These are phyloP conservation scores for Pezicula radicicola DNA, from an alignment of 2,329 filamentous ascomycete species.

Conservation along the genomic window DNA sequence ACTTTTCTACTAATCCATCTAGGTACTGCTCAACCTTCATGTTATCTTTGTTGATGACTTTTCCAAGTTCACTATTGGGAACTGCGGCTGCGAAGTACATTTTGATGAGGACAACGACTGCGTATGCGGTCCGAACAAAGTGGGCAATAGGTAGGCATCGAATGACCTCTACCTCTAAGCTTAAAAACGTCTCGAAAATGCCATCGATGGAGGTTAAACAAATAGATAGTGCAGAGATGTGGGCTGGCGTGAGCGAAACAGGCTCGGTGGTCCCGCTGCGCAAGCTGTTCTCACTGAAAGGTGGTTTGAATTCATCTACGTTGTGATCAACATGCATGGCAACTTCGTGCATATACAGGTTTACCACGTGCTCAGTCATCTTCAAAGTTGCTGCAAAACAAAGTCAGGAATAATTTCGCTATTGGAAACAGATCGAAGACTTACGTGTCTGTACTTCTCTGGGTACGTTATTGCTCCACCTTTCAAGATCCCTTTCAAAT, in stretches of 20 bases:
- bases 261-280: slow-evolving; percentile 10
- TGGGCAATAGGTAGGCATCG: slow-evolving; percentile 46
- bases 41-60: slow-evolving; percentile 64
- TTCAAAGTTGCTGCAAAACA: slow-evolving; percentile 38
- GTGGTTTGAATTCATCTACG: slow-evolving; percentile 45
- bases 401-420: slow-evolving; percentile 2
- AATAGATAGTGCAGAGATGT: slow-evolving; percentile 49
- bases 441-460: slow-evolving; percentile 29
- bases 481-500: slow-evolving; percentile 49
- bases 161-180: slow-evolving; percentile 43
- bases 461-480: slow-evolving; percentile 41
- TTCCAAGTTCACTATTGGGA: slow-evolving; percentile 63
- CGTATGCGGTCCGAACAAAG: slow-evolving; percentile 52
- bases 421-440: slow-evolving; percentile 3
- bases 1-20: slow-evolving; percentile 66
- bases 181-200: slow-evolving; percentile 48
- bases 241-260: slow-evolving; percentile 29
- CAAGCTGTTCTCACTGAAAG: slow-evolving; percentile 28
- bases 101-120: slow-evolving; percentile 56
- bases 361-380: slow-evolving; percentile 49
- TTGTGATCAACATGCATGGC: slow-evolving; percentile 55
- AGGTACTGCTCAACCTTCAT: slow-evolving; percentile 66
- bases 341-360: slow-evolving; percentile 58
- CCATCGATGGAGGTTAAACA: slow-evolving; percentile 51
- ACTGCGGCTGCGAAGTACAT: slow-evolving; percentile 59